These are phyloP conservation scores for Boechera divaricarpa DNA, from an alignment of 345 rosid genomes.

Conservation along the genomic window DNA sequence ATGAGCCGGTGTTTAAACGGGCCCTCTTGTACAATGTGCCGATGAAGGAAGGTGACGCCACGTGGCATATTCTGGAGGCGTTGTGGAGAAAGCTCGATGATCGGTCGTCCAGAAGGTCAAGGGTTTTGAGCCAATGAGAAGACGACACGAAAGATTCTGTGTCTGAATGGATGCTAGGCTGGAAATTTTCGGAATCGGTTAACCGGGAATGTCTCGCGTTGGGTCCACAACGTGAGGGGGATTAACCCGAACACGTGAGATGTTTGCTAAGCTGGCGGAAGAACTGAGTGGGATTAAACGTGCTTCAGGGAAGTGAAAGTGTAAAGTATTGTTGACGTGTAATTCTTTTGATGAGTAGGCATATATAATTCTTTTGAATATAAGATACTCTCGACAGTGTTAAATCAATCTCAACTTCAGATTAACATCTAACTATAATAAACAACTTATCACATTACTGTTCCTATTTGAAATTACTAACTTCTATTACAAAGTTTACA, in stretches of 20 bases:
- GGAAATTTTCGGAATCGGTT: constrained; percentile 26
- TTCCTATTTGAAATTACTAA: background rate
- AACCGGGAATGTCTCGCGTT: constrained; percentile 24
- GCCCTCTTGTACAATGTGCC: constrained; percentile 66
- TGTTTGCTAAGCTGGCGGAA: constrained; percentile 41
- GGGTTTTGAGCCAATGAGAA: constrained; percentile 46
- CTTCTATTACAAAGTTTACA: no score
- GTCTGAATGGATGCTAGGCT: constrained; percentile 48
- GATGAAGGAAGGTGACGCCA: constrained; percentile 73
- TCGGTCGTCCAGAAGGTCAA: constrained; percentile 59
- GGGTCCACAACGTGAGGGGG: constrained; percentile 44
- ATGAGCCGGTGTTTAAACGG: constrained; percentile 65
- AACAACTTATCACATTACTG: no score
- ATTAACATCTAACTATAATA: background rate
- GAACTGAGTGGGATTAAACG: constrained; percentile 36
- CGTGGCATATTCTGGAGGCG: constrained; percentile 74
- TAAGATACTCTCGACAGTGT: background rate
- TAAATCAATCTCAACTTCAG: background rate
- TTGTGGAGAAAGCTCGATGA: constrained; percentile 54
- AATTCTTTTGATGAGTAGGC: constrained; percentile 42
- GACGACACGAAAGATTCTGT: constrained; percentile 34
- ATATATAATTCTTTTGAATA: constrained; percentile 34
- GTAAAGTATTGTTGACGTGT: constrained; percentile 46
- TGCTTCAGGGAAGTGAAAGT: constrained; percentile 28
- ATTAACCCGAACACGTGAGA: constrained; percentile 39